These are phyloP conservation scores for Rubia peregrina DNA, from an alignment of 305 asterid species.

Conservation along the genomic window DNA sequence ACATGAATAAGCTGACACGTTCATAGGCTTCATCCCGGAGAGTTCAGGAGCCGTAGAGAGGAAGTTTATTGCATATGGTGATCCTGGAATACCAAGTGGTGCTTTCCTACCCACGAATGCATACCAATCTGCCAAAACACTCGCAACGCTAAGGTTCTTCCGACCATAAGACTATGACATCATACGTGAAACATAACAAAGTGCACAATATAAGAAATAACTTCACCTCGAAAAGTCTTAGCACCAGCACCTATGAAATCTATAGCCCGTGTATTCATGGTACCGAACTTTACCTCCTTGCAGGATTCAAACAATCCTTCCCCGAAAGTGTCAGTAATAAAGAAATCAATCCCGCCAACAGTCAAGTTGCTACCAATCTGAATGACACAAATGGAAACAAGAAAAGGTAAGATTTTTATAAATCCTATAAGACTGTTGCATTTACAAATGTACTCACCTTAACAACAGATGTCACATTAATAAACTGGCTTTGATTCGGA, in stretches of 20 bases:
- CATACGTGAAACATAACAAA: background rate
- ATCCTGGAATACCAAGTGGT: conserved; percentile 69
- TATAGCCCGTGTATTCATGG: conserved; percentile 95
- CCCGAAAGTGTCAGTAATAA: conserved; percentile 70
- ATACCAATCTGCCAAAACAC: conserved; percentile 73
- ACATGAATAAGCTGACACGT: conserved; percentile 74
- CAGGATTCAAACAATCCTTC: conserved; percentile 84
- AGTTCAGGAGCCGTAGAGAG: conserved; percentile 58
- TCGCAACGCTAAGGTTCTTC: conserved; percentile 1
- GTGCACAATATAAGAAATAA: background rate
- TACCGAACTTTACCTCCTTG: conserved; percentile 95
- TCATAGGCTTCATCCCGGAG: conserved; percentile 87
- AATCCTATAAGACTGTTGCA: background rate
- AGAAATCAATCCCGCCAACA: conserved; percentile 76
- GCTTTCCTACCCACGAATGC: conserved; percentile 79
- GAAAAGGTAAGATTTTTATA: conserved; percentile 3
- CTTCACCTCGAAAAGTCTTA: conserved; percentile 63
- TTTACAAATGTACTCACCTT: conserved; percentile 41
- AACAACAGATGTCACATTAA: conserved; percentile 73
- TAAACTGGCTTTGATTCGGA: conserved; percentile 95
- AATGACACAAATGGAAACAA: conserved; percentile 7
- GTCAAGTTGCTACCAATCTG: conserved; percentile 67
- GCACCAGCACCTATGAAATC: conserved; percentile 99
- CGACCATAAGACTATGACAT: conserved; percentile 1
- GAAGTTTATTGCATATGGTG: conserved; percentile 85